Evolutionary conservation across 805 yeast genomes (phyloP), one percentile per base, ranked within the genome.

Genomic region (Saccharomycopsis javanensis): DNA sequence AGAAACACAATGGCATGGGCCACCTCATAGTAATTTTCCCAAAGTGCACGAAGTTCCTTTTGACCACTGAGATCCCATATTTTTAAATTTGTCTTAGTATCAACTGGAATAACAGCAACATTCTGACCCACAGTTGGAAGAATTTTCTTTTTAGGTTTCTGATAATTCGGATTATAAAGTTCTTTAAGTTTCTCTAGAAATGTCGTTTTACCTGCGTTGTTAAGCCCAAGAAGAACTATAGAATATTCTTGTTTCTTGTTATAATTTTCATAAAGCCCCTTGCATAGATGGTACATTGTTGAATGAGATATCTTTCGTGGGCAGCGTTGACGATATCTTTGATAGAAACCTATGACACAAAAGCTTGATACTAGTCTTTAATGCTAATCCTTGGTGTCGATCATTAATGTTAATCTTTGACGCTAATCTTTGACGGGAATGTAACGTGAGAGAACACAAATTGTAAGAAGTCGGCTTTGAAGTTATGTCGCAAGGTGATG

Each of bases 11-110:
- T 88, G 0, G 94, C 98, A 70, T 92, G 97, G 56, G 96, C 87
- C 59, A 82, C 85, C 18, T 77, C 75, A 71, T 84, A 94, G 73
- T 92, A 94, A 60, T 88, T 82, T 5, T 85, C 77, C 99, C 99
- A 92, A 77, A 94, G 76, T 30, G 81, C 73, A 52, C 98, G 76
- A 51, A 92, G 74, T n/a, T 86, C 75, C 66, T 83, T 85, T 70
- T 92, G 99, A 11, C 99, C 99, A 10, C 98, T 98, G 45, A 92
- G 82, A 69, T 92, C 99, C 98, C 98, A 92, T 65, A 94, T 81
- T 66, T 90, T 91, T 57, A 94, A 73, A 54, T 75, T 72, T 57
- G 78, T 72, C 57, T 74, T 75, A 5, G 64, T 63, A 46, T 66
- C 65, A n/a, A 68, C 65, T 13, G 71, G 64, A n/a, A 79, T 71